Evolutionary conservation across 2,329 filamentous ascomycete species (phyloP).

Genomic region (Pseudogymnoascus sp.): DNA sequence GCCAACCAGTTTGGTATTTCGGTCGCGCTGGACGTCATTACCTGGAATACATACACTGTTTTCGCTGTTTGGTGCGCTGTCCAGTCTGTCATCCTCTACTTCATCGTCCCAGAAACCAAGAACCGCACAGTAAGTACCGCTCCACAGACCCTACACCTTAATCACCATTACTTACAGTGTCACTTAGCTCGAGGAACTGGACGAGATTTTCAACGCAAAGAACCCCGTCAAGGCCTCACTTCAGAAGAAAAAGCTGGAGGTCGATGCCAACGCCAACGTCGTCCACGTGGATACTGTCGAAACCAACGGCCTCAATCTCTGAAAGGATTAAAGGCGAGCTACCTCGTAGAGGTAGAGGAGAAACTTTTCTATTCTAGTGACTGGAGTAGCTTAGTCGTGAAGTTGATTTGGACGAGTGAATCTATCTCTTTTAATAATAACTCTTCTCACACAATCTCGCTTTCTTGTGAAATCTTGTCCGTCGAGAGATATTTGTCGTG

Average conservation of each 20-base stretch:
- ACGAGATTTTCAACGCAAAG: constrained; percentile 40
- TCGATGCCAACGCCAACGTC: constrained; percentile 25
- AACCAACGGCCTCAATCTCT: background rate
- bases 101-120: constrained; percentile 45
- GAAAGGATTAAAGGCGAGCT: background rate
- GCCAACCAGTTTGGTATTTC: constrained; percentile 41
- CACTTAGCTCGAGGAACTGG: constrained; percentile 43
- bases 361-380: background rate
- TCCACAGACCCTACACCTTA: background rate
- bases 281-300: constrained; percentile 11
- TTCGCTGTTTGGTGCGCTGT: constrained; percentile 40
- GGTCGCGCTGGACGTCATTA: constrained; percentile 42
- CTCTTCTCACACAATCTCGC: background rate
- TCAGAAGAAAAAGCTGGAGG: constrained; percentile 34
- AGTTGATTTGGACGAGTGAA: background rate
- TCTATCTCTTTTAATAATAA: background rate
- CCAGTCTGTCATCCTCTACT: constrained; percentile 38
- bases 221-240: constrained; percentile 40
- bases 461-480: background rate
- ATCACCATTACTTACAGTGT: background rate
- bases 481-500: background rate
- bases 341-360: background rate
- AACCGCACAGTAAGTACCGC: constrained; percentile 32
- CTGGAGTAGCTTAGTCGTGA: background rate
- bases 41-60: constrained; percentile 48